Percentiles rank a stretch among this genome's conserved stretches.
Evolutionary conservation across 345 rosid species (phyloP).

Genomic region (Viola odorata): DNA sequence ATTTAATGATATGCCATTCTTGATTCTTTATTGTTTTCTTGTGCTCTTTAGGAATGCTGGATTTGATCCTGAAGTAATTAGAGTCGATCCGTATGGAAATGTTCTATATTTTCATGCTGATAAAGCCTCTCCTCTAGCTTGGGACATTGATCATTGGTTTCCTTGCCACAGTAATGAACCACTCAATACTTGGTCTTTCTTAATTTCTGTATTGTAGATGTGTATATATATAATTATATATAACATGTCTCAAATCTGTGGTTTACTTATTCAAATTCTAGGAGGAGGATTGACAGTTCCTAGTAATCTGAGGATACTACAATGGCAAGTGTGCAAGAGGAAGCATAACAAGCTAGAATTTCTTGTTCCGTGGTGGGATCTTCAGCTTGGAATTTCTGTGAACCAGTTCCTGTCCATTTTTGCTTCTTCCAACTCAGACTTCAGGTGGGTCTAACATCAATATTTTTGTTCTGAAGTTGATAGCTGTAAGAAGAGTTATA

Average conservation of each 20-base stretch:
- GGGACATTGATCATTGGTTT: conserved; percentile 97
- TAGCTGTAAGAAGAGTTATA: background rate
- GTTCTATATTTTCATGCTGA: conserved; percentile 88
- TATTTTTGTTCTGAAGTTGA: background rate
- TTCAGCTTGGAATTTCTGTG: conserved; percentile 81
- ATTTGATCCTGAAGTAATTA: conserved; percentile 79
- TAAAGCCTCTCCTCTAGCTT: conserved; percentile 93
- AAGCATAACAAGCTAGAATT: conserved; percentile 76
- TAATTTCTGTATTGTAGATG: background rate
- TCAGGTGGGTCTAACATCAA: conserved; percentile 42
- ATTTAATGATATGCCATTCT: background rate
- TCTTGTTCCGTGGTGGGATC: conserved; percentile 99
- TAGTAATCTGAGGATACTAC: conserved; percentile 79
- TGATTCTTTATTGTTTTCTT: conserved; percentile 9
- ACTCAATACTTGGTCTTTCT: background rate
- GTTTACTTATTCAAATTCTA: conserved; percentile 18
- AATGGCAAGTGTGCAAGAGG: conserved; percentile 84
- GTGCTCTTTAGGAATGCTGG: conserved; percentile 72
- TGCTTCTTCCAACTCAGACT: conserved; percentile 76
- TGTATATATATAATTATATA: background rate
- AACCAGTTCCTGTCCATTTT: conserved; percentile 82
- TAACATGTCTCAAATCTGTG: background rate
- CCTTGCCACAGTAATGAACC: conserved; percentile 66
- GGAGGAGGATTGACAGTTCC: conserved; percentile 98
- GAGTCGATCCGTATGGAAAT: conserved; percentile 85